A percentile compares a stretch with the other conserved stretches of the same genome.
phyloP scores from a whole-genome alignment of 768 basidiomycete genomes.

The Pulveroboletus sp. region DNA sequence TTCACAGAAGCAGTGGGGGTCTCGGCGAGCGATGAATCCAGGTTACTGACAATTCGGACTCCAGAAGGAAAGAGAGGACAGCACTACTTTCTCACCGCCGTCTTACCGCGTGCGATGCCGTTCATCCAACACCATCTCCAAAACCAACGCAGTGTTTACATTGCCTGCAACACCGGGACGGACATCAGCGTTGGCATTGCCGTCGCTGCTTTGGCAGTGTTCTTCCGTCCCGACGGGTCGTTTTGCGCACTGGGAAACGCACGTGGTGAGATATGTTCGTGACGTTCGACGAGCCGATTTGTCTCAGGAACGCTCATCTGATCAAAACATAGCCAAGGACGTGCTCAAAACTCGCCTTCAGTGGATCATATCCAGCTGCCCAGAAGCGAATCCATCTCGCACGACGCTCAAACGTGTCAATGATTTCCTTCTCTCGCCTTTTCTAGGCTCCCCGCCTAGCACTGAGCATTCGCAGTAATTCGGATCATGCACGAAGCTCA shows the following conservation, averaged over 20 bases:
- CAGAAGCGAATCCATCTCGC: constrained; percentile 78
- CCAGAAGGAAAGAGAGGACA: constrained; percentile 52
- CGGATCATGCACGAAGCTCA: background rate
- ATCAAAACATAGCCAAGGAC: constrained; percentile 43
- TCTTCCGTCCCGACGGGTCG: constrained; percentile 53
- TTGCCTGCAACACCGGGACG: constrained; percentile 53
- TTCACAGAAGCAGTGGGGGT: background rate
- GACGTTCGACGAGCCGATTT: background rate
- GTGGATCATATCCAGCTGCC: constrained; percentile 76
- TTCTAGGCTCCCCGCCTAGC: background rate
- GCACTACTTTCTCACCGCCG: constrained; percentile 40
- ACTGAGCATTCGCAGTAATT: background rate
- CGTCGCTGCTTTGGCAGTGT: constrained; percentile 50
- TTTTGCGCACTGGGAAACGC: constrained; percentile 9
- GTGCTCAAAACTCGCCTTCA: constrained; percentile 71
- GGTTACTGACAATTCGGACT: constrained; percentile 23
- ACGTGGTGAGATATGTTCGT: constrained; percentile 21
- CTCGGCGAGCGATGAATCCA: background rate
- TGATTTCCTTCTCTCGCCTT: constrained; percentile 56
- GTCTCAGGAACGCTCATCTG: background rate
- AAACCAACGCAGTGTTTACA: constrained; percentile 36
- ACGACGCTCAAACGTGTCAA: constrained; percentile 77
- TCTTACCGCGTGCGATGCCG: constrained; percentile 45
- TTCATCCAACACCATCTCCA: constrained; percentile 43
- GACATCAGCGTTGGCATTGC: constrained; percentile 64